Evolutionary conservation across 208 protist species (phyloP), one percentile per base, ranked within the genome.

Genomic region (Porcisia deanei): DNA sequence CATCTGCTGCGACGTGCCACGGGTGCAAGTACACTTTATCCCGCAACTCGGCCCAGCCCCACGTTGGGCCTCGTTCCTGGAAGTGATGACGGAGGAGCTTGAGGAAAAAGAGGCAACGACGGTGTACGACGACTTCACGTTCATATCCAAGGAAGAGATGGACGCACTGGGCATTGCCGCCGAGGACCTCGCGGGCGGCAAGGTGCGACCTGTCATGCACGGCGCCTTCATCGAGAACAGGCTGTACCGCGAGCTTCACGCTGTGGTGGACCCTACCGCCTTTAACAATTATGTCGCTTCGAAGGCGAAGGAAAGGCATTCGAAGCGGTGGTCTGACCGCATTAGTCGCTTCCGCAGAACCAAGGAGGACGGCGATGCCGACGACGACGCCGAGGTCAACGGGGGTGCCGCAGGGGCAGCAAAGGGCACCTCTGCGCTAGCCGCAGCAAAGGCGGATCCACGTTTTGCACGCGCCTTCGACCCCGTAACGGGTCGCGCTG

Each of bases 41-140:
- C 99, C 99, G 0, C 84, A 96, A 41, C 90, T 99, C 14, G 99
- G 97, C 54, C 89, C 91, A 8, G 99, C 99, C 6, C 99, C 99
- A 43, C 85, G 90, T 9, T 99, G 99, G 98, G 98, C 97, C 69
- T 94, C 94, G 69, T 99, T 99, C 87, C 86, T 99, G 0, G 98
- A 99, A 64, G 84, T 85, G 30, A 85, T 99, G 55, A 99, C 99
- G 8, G 98, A 98, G 73, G 94, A 98, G 74, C 76, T 97, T 30
- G 91, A 97, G 71, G 94, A 97, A 67, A 91, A 91, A 76, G 94
- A 96, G 66, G 67, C 80, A 30, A 87, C 88, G 25, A 84, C 85
- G 0, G 88, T 99, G 45, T 99, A 99, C 82, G 97, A 99, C 76
- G 98, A 99, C 84, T 99, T 97, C 84, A 99, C 98, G 60, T 99